Percentiles rank a stretch among this genome's conserved stretches.
These are phyloP conservation scores for Xylaria castorea DNA, from an alignment of 495 filamentous ascomycete genomes.

Conservation along the genomic window DNA sequence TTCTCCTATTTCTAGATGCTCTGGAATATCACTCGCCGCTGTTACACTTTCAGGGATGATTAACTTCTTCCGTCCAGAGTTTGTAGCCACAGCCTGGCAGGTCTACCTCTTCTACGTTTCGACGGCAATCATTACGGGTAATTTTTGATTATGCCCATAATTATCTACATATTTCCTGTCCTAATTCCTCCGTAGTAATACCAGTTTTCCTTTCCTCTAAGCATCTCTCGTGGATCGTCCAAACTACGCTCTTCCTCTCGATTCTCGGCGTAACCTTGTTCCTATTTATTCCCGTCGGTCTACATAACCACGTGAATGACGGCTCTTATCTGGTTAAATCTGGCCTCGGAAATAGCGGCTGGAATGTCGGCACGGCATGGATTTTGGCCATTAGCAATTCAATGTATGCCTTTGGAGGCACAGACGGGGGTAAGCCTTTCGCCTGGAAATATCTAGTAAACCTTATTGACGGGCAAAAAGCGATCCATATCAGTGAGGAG, in stretches of 20 bases:
- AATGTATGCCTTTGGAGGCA: slow-evolving; percentile 38
- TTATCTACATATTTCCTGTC: neutral
- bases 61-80: slow-evolving; percentile 37
- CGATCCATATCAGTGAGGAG: slow-evolving; percentile 30
- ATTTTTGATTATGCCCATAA: neutral
- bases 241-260: slow-evolving; percentile 1
- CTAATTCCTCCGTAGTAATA: neutral
- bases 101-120: slow-evolving; percentile 38
- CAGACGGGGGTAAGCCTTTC: slow-evolving; percentile 35
- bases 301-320: slow-evolving; percentile 4
- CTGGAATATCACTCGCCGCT: slow-evolving; percentile 16
- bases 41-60: slow-evolving; percentile 31
- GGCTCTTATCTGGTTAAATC: neutral
- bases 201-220: neutral
- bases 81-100: slow-evolving; percentile 38
- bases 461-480: slow-evolving; percentile 1
- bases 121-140: slow-evolving; percentile 2
- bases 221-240: neutral
- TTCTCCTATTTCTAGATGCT: slow-evolving; percentile 17
- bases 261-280: slow-evolving; percentile 11
- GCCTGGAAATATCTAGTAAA: neutral
- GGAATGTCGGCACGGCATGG: slow-evolving; percentile 43
- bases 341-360: slow-evolving; percentile 17
- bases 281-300: slow-evolving; percentile 1
- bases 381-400: slow-evolving; percentile 44